Evolutionary conservation across 805 yeast genomes (phyloP).

Genomic region (Candida montana): DNA sequence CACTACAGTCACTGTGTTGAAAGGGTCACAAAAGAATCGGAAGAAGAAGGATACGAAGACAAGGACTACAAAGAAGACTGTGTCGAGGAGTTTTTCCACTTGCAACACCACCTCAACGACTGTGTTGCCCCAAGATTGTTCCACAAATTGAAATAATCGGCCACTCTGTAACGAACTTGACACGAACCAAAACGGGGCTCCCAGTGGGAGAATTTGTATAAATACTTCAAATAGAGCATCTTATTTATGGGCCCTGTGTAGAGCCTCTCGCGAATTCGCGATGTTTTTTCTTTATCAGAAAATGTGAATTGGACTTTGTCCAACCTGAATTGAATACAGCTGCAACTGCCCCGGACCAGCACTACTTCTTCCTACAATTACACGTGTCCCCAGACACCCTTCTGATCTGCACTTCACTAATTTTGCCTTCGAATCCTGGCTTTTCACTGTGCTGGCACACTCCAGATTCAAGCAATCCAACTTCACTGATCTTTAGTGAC

Average conservation of each 20-base stretch:
- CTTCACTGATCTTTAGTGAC: too few species aligned
- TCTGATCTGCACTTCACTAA: not conserved
- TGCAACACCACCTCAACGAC: slow-evolving; percentile 88
- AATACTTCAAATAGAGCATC: slow-evolving; percentile 1
- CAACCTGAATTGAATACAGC: not conserved
- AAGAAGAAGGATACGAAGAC: slow-evolving; percentile 79
- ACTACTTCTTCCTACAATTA: too few species aligned
- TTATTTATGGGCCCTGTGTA: not conserved
- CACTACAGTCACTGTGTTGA: slow-evolving; percentile 93
- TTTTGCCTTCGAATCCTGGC: not conserved
- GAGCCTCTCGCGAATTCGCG: not conserved
- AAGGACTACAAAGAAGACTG: slow-evolving; percentile 91
- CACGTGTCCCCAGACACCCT: not conserved
- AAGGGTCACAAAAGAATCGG: slow-evolving; percentile 84
- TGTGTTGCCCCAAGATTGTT: slow-evolving; percentile 89
- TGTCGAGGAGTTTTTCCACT: slow-evolving; percentile 96
- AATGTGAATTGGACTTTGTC: not conserved
- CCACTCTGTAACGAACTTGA: slow-evolving; percentile 1
- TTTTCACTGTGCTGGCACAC: not conserved
- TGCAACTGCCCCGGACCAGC: too few species aligned
- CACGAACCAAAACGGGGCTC: not conserved
- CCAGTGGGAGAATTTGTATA: not conserved
- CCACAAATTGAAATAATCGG: slow-evolving; percentile 66
- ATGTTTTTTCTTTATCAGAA: not conserved
- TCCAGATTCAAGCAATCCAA: too few species aligned